Evolutionary conservation across 768 basidiomycete genomes (phyloP).

Genomic region (Boletus pseudopeckii): DNA sequence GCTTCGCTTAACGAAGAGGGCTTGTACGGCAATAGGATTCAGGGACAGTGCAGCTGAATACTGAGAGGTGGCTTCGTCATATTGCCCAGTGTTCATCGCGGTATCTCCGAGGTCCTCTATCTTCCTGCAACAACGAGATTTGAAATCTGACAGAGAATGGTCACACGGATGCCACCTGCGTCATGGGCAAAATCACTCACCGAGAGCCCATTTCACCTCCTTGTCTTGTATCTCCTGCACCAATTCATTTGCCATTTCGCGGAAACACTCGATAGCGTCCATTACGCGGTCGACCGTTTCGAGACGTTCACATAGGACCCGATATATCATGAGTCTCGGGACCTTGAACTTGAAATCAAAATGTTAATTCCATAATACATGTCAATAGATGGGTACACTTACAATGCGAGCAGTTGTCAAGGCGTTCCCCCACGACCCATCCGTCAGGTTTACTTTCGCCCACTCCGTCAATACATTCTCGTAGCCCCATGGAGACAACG

Average conservation of each 20-base stretch:
- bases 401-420: neutral
- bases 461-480: neutral
- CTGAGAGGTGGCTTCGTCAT: neutral
- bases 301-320: neutral
- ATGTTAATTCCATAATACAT: neutral
- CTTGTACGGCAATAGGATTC: neutral
- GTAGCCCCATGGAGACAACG: neutral
- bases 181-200: neutral
- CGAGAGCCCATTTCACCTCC: neutral
- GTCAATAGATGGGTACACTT: neutral
- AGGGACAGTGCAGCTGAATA: neutral
- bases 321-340: neutral
- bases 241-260: neutral
- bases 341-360: neutral
- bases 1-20: neutral
- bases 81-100: neutral
- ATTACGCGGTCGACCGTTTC: neutral
- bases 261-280: conserved; percentile 1
- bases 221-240: no score
- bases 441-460: neutral
- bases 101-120: neutral
- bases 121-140: neutral
- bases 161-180: neutral
- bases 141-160: neutral
- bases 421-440: neutral